Evolutionary conservation across 2,329 filamentous ascomycete species (phyloP), one percentile per base, ranked within the genome.

Genomic region (Corynespora cassiicola): DNA sequence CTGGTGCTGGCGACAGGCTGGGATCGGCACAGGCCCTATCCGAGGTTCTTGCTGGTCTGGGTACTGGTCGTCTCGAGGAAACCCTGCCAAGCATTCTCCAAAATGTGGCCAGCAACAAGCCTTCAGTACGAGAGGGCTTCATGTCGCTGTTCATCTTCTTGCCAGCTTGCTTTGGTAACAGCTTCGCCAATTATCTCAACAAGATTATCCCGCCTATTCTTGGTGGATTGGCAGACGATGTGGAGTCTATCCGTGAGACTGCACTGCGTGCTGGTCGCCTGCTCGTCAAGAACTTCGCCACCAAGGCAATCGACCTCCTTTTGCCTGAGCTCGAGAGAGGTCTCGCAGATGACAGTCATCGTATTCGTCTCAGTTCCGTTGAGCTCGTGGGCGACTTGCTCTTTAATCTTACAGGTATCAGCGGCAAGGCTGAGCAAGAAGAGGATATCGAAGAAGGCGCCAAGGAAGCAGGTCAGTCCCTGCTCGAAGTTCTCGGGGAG

Each of bases 131-230:
- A 58, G 94, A 99, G 76, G 94, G 94, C 29, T 99, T 99, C 75
- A 99, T 99, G 94, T 96, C 94, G 6, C 80, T 99, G 25, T 99
- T 99, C 73, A 97, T 99, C 54, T 99, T 96, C 80, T 83, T 99
- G 74, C 94, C 94, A 9, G 94, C 96, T 36, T 99, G 94, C 73
- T 99, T 99, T 60, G 94, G 94, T 61, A 99, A 99, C 78, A 95
- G 91, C 69, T 99, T 99, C 63, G 87, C 94, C 55, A 90, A 90
- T 64, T 99, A 99, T 63, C 85, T 99, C 45, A 89, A 86, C 71
- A 90, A 86, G 65, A 96, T 99, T 59, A 96, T 99, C 56, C 95
- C 94, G 12, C 88, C 94, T 14, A 97, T 99, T 58, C 78, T 99
- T 49, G 85, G 90, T 50, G 95, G 95, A 58, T 79, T 99, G 66